Conservation (phyloP, 2,329 filamentous ascomycete species). For the Aspergillus intermedius region DNA sequence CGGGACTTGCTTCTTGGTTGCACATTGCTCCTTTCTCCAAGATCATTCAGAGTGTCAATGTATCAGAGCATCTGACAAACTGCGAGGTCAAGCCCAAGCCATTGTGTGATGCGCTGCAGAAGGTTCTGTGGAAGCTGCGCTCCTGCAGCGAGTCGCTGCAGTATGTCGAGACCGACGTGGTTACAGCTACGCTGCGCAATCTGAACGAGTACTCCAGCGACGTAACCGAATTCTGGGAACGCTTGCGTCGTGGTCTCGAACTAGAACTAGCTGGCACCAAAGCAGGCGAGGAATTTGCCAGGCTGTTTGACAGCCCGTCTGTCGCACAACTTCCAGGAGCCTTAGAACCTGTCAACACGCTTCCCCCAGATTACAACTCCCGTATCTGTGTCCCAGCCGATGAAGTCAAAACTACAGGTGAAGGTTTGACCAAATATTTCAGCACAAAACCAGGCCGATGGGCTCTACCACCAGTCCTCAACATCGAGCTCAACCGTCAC, state of each 20-base stretch:
- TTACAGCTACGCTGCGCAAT: constrained; percentile 36
- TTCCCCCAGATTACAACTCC: constrained; percentile 33
- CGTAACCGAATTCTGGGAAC: constrained; percentile 51
- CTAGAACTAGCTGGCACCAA: constrained; percentile 45
- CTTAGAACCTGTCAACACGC: constrained; percentile 26
- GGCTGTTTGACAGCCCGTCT: constrained; percentile 43
- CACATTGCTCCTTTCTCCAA: constrained; percentile 54
- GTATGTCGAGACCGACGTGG: constrained; percentile 37
- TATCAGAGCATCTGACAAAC: constrained; percentile 42
- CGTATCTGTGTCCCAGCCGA: constrained; percentile 34
- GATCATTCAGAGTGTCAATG: constrained; percentile 46
- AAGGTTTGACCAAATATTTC: constrained; percentile 29
- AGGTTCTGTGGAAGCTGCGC: constrained; percentile 46
- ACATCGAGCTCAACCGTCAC: constrained; percentile 53
- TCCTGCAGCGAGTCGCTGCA: constrained; percentile 35
- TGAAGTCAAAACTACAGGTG: constrained; percentile 30
- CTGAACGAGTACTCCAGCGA: constrained; percentile 44
- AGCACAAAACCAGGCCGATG: constrained; percentile 31
- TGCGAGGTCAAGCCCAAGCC: constrained; percentile 45
- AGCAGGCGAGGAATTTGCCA: constrained; percentile 33
- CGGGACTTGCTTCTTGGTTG: constrained; percentile 53
- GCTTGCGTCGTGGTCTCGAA: constrained; percentile 46
- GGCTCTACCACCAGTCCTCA: constrained; percentile 45
- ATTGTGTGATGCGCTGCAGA: constrained; percentile 46
- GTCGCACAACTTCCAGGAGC: constrained; percentile 2